A percentile compares a stretch with the other conserved stretches of the same genome.
These are phyloP conservation scores for Pulveroboletus sp. DNA, from an alignment of 768 basidiomycete species.

Conservation along the genomic window DNA sequence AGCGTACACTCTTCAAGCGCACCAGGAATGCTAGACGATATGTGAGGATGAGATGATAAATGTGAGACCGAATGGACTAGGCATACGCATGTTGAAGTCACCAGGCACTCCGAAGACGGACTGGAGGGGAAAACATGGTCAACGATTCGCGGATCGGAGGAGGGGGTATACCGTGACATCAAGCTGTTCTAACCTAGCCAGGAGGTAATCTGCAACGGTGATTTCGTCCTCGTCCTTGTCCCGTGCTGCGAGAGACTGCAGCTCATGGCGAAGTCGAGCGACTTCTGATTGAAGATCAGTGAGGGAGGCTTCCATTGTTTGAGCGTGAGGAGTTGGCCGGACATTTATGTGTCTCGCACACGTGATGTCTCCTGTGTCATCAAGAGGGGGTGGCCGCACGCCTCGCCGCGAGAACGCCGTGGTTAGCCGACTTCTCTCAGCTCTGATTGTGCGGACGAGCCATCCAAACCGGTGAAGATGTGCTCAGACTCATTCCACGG, in stretches of 20 bases:
- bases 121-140: slow-evolving; percentile 33
- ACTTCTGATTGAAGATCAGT: slow-evolving; percentile 40
- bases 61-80: neutral
- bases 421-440: too few relatives aligned
- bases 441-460: too few relatives aligned
- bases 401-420: too few relatives aligned
- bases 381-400: too few relatives aligned
- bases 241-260: slow-evolving; percentile 36
- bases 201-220: slow-evolving; percentile 54
- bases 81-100: slow-evolving; percentile 72
- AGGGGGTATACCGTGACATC: slow-evolving; percentile 48
- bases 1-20: slow-evolving; percentile 1
- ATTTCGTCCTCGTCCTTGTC: slow-evolving; percentile 38
- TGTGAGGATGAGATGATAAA: too few relatives aligned
- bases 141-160: neutral
- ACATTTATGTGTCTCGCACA: too few relatives aligned
- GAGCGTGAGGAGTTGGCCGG: neutral
- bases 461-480: too few relatives aligned
- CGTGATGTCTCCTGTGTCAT: too few relatives aligned
- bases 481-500: too few relatives aligned
- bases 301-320: slow-evolving; percentile 12
- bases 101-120: slow-evolving; percentile 82
- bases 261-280: slow-evolving; percentile 42
- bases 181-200: slow-evolving; percentile 59
- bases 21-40: slow-evolving; percentile 25